Conservation (phyloP, 306 rosid species). For the Cicer chorassanicum region DNA sequence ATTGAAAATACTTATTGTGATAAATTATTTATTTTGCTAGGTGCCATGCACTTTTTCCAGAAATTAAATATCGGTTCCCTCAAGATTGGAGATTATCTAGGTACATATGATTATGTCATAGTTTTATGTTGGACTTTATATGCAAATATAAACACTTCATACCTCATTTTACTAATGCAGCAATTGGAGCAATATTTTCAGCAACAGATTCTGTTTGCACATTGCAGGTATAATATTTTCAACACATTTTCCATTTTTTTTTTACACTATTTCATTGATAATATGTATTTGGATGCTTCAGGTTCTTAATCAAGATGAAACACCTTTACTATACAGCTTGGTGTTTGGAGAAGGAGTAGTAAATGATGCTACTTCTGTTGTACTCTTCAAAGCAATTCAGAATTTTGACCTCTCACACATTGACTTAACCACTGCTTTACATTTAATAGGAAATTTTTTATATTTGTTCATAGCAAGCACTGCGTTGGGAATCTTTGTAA, state of each 20-base stretch:
- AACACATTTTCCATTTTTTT: neutral
- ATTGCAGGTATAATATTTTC: slow-evolving; percentile 65
- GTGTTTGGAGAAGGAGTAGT: slow-evolving; percentile 98
- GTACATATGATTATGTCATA: slow-evolving; percentile 49
- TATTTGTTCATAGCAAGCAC: slow-evolving; percentile 81
- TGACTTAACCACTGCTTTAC: slow-evolving; percentile 66
- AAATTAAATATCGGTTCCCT: slow-evolving; percentile 81
- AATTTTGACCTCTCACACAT: slow-evolving; percentile 86
- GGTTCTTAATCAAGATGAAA: slow-evolving; percentile 95
- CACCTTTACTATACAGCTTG: slow-evolving; percentile 79
- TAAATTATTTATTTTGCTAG: slow-evolving; percentile 49
- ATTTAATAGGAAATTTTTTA: slow-evolving; percentile 67
- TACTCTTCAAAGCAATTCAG: slow-evolving; percentile 95
- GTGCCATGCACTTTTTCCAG: slow-evolving; percentile 85
- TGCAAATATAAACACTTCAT: slow-evolving; percentile 19
- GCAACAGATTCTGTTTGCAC: slow-evolving; percentile 98
- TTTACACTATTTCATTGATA: neutral
- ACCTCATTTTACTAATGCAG: slow-evolving; percentile 57
- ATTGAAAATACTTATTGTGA: too few species aligned
- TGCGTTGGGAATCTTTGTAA: slow-evolving; percentile 70
- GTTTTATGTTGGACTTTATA: slow-evolving; percentile 14
- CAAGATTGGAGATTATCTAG: slow-evolving; percentile 87
- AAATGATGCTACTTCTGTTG: slow-evolving; percentile 95
- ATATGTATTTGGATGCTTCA: slow-evolving; percentile 41
- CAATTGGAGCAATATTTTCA: slow-evolving; percentile 93